Evolutionary conservation across 2,329 filamentous ascomycete species (phyloP).

Genomic region (Pseudocercospora cruenta): DNA sequence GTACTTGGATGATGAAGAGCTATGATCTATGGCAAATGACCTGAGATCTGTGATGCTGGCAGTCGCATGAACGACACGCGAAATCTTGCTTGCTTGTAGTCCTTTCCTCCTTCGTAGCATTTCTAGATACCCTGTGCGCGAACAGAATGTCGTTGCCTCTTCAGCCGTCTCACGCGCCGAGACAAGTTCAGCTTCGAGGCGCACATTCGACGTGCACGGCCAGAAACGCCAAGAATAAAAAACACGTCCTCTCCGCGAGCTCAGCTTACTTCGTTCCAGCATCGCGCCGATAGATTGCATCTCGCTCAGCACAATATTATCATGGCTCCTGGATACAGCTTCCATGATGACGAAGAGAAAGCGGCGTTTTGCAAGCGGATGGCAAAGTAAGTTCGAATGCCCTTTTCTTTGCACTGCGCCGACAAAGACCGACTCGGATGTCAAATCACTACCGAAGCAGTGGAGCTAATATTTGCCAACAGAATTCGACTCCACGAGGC

Average conservation of each 20-base stretch:
- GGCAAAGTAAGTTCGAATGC: background rate
- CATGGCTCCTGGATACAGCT: background rate
- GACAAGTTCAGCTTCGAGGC: background rate
- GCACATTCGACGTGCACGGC: background rate
- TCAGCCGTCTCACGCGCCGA: background rate
- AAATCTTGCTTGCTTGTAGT: background rate
- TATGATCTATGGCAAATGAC: background rate
- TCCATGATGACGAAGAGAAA: background rate
- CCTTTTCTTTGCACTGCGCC: background rate
- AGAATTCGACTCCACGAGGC: background rate
- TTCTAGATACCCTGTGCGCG: background rate
- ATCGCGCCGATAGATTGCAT: background rate
- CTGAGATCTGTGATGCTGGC: background rate
- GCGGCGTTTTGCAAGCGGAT: background rate
- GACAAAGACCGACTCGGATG: too few relatives aligned
- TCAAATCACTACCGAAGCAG: too few relatives aligned
- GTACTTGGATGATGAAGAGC: background rate
- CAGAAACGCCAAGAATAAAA: background rate
- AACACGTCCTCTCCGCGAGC: background rate
- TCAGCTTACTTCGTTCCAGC: background rate
- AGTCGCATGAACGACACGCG: background rate
- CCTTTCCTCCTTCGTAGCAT: background rate
- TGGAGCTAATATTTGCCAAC: background rate
- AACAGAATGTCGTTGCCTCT: background rate
- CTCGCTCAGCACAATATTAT: background rate